These are phyloP conservation scores for Xylaria bambusicola DNA, from an alignment of 495 filamentous ascomycete genomes.

Conservation along the genomic window DNA sequence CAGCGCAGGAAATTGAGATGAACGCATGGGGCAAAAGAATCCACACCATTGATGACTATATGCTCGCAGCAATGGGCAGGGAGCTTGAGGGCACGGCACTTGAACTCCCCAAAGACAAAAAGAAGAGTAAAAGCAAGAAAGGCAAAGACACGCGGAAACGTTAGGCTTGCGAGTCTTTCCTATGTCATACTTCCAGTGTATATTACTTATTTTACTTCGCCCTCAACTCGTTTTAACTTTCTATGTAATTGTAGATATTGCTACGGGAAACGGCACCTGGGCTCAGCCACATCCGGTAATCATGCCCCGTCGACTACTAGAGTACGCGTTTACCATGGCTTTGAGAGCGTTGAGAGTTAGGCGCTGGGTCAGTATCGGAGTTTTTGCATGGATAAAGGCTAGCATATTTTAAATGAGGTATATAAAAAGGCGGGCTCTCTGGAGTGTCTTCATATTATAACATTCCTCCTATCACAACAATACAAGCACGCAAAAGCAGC, in stretches of 20 bases:
- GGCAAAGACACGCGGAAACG: conserved; percentile 63
- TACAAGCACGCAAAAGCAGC: not conserved
- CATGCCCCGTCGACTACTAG: not conserved
- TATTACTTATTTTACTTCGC: too few species aligned
- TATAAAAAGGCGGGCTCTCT: conserved; percentile 9
- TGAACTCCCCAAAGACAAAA: conserved; percentile 77
- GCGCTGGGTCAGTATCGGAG: not conserved
- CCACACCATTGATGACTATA: conserved; percentile 78
- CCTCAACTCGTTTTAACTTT: not conserved
- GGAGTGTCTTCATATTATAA: conserved; percentile 1
- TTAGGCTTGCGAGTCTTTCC: conserved; percentile 19
- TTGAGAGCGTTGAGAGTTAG: not conserved
- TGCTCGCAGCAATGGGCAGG: conserved; percentile 75
- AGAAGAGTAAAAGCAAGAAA: conserved; percentile 71
- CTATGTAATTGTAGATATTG: conserved; percentile 10
- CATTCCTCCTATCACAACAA: too few species aligned
- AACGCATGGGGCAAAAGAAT: conserved; percentile 58
- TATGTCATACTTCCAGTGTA: too few species aligned
- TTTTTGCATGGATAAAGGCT: not conserved
- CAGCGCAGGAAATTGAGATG: conserved; percentile 49
- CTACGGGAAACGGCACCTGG: too few species aligned
- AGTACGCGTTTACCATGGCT: not conserved
- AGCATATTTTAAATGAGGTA: not conserved
- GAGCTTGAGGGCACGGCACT: conserved; percentile 77
- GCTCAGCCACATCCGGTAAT: too few species aligned